Base-by-base conservation (phyloP, 306 rosid species). In the Ammopiptanthus mongolicus region DNA sequence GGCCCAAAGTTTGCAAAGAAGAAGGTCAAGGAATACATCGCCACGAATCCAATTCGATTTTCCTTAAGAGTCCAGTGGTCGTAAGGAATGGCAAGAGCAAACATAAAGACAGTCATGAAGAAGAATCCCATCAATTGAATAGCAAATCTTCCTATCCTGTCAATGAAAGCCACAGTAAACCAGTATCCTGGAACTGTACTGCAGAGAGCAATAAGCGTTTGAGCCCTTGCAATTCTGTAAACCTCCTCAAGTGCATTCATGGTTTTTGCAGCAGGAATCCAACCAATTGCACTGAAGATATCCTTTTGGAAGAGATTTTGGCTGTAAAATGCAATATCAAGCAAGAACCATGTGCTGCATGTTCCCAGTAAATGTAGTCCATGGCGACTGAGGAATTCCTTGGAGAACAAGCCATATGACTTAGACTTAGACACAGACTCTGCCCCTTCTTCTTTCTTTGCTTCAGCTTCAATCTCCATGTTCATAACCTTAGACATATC, bases 121-220 rank as follows among this genome's bases (percentile, higher is more conserved):
- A 88, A 92, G 85, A 92, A 92, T 0, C 97, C 97, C 86, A 89
- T 85, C 62, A 91, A 39, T 2, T 91, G 97, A 60, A 91, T 89
- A 0, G 85, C 9, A 72, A 92, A 92, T 39, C 97, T 83, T 74
- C 96, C 96, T 0, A 92, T 76, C 74, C 3, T 88, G 78, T 92
- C 96, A 53, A 92, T 90, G 5, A 92, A 39, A 5, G 85, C 88
- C 53, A 92, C 93, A 0, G 93, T 88, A 51, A 88, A 88, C 97
- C 97, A 89, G 36, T 92, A 89, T 8, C 96, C 97, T 0, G 96
- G 97, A 71, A 92, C 93, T n/a, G 96, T 86, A 28, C 97, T 84
- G 71, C 87, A 88, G 0, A 91, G 60, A 47, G 97, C 97, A 67
- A 91, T 88, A 8, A 91, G 86, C 0, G 97, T 91, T 52, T 91